Conservation (phyloP, 176 grass and related monocot genomes). For the Oryza rufipogon region DNA sequence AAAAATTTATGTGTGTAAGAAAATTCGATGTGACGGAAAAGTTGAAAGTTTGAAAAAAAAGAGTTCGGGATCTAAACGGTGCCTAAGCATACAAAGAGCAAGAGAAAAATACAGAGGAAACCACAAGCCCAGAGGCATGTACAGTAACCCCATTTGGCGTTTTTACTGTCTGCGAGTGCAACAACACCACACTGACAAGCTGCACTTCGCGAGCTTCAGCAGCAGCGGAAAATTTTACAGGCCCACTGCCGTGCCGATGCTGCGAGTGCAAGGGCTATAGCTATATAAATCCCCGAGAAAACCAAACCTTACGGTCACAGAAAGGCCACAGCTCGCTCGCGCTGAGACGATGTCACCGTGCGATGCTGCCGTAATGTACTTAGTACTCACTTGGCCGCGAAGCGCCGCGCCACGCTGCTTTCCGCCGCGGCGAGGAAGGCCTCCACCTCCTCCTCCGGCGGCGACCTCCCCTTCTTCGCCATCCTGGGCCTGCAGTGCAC, state of each 20-base stretch:
- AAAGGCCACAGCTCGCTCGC: background rate
- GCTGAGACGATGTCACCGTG: background rate
- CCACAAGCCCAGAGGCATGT: background rate
- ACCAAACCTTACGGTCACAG: background rate
- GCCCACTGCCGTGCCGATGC: constrained; percentile 14
- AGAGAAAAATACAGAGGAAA: background rate
- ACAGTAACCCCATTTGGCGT: constrained; percentile 28
- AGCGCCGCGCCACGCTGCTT: constrained; percentile 39
- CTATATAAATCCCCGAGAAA: constrained; percentile 19
- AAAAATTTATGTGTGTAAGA: no score
- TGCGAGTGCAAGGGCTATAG: background rate
- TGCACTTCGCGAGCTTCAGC: constrained; percentile 16
- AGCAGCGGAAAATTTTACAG: constrained; percentile 32
- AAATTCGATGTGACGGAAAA: no score
- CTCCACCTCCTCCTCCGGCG: constrained; percentile 54
- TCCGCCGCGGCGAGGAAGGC: constrained; percentile 51
- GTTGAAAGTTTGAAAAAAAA: no score
- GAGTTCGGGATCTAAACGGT: no score
- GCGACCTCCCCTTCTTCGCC: constrained; percentile 35
- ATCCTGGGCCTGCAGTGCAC: constrained; percentile 18
- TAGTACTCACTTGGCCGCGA: constrained; percentile 51
- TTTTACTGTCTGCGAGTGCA: constrained; percentile 36
- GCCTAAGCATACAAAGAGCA: no score
- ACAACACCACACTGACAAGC: constrained; percentile 14
- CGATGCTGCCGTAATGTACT: background rate